Base-by-base conservation (phyloP, 805 yeast genomes). In the Middelhovenomyces tepae region DNA sequence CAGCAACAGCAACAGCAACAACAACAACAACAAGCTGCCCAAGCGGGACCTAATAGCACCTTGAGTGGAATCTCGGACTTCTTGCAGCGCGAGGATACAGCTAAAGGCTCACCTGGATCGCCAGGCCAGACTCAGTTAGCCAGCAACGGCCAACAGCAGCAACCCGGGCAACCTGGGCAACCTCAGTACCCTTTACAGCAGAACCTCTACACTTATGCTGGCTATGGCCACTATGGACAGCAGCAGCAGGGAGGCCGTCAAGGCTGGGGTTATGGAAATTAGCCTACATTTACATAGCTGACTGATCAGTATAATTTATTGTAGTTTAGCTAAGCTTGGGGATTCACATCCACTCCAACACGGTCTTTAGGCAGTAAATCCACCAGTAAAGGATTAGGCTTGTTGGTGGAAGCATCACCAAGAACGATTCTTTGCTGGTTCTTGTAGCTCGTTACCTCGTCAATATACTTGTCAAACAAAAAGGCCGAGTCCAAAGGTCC, bases 401-500 rank as follows among this genome's bases (percentile, higher is more conserved):
- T 59, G 49, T 62, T 62, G 26, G 47, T 51, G 1, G 51, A 44
- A 31, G 49, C 45, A 22, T 53, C 51, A 29, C 49, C 64, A 38
- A 63, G 62, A 32, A 66, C 67, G 35, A 65, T 54, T 37, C 68
- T 59, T 27, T 51, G 51, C 48, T 60, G 60, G 34, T 58, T 52
- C 33, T 54, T 56, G 67, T 72, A 85, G 29, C 60, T 62, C 29
- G 64, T 67, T 43, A 91, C 78, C 51, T 78, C 68, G 23, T 65
- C 71, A 49, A 91, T 76, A 62, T 83, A 91, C 59, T 77, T 84
- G 67, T 91, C 97, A 49, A 91, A 91, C 59, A 91, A 67, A 62
- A 75, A 84, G 2, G 85, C 72, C 9, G 95, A 82, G 60, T 91
- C 99, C 51, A 81, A 70, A 38, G 99, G 99, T 48, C 99, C 99